Base-by-base conservation (phyloP, 2,329 filamentous ascomycete species). In the Talaromyces islandicus region DNA sequence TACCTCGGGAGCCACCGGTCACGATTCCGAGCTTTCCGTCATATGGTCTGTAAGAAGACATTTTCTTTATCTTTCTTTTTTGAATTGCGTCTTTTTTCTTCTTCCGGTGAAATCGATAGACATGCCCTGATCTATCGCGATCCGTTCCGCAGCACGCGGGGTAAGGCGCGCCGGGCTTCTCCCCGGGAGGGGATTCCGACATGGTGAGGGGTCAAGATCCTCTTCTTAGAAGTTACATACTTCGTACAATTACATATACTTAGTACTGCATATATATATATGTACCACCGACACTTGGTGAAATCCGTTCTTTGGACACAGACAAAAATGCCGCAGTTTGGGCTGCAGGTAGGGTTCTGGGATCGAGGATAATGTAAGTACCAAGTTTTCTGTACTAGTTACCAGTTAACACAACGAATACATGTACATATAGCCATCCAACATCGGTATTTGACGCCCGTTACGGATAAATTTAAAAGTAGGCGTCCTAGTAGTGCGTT, bases 21-120 rank as follows among this genome's bases (percentile, higher is more conserved):
- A 94, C 81, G 65, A 94, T 86, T 58, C 85, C 90, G 54, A 92
- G 80, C 73, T 92, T 92, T 66, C 89, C 89, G 70, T 90, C 85
- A 43, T 61, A 56, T 17, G 59, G 43, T 30, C 55, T 58, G 32
- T 35, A 61, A 14, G 59, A 60, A 11, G 55, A 29, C 59, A 61
- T 60, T n/a, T 25, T 0, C n/a, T 51, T 17, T n/a, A 3, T 52
- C 17, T 29, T 14, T 27, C 25, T 3, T 27, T 27, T 27, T 27
- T 6, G 25, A 5, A 5, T 17, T 12, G 27, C 14, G 48, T 17
- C 48, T 52, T 25, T 52, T 27, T 11, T 17, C 19, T 9, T 29
- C 10, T 7, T 19, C 7, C 24, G 21, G 12, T 52, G 17, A 52
- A 25, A 25, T 25, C 17, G 48, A 29, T 29, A n/a, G 24, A 52